Percentiles rank a stretch among this genome's conserved stretches.
phyloP scores from a whole-genome alignment of 2,329 filamentous ascomycete species.

The Arthrinium phaeospermum region DNA sequence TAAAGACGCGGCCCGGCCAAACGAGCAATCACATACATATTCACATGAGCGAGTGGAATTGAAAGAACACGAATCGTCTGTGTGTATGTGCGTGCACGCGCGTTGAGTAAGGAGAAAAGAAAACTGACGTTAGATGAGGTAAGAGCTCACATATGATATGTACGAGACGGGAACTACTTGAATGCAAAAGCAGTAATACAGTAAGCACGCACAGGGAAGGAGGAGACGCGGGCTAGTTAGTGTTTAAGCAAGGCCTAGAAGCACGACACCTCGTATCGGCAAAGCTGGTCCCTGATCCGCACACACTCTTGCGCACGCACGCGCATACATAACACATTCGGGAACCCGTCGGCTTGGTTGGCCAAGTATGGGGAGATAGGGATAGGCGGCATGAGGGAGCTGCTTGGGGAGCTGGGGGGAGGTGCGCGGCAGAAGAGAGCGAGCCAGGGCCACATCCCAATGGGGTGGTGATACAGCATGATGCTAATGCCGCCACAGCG shows the following conservation, averaged over 20 bases:
- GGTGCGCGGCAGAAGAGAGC: not conserved
- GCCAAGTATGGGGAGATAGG: constrained; percentile 4
- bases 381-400: not conserved
- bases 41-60: not conserved
- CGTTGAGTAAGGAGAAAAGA: not conserved
- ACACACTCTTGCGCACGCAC: not conserved
- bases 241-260: not conserved
- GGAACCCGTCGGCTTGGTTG: not conserved
- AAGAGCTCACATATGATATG: constrained; percentile 10
- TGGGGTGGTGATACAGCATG: constrained; percentile 17
- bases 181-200: not conserved
- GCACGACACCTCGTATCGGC: constrained; percentile 10
- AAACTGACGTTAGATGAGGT: constrained; percentile 9
- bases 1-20: not conserved
- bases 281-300: not conserved
- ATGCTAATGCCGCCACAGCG: constrained; percentile 8
- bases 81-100: not conserved
- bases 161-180: not conserved
- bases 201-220: not conserved
- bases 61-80: not conserved
- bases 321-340: not conserved
- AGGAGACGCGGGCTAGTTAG: not conserved
- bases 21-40: not conserved
- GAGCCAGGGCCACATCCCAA: not conserved
- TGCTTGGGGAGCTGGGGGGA: not conserved